A percentile compares a stretch with the other conserved stretches of the same genome.
phyloP scores from a whole-genome alignment of 352 stramenopile species.

The Phytopythium litorale region DNA sequence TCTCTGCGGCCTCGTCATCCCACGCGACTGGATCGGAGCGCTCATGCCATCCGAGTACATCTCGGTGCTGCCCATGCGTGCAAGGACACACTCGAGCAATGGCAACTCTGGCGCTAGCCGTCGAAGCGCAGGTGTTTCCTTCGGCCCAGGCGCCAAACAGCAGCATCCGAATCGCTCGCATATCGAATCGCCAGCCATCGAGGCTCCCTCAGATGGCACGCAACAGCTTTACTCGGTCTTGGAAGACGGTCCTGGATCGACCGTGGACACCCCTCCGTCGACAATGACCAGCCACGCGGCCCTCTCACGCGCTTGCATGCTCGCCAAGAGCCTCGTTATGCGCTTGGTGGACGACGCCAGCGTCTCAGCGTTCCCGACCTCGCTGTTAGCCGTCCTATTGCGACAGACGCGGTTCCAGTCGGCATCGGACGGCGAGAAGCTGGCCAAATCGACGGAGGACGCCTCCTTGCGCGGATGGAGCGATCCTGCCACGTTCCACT shows the following conservation, averaged over 20 bases:
- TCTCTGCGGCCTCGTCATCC: slow-evolving; percentile 38
- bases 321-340: slow-evolving; percentile 37
- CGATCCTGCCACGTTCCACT: slow-evolving; percentile 25
- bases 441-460: not conserved
- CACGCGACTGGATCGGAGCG: slow-evolving; percentile 60
- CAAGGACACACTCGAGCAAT: slow-evolving; percentile 2
- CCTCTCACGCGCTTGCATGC: slow-evolving; percentile 20
- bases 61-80: slow-evolving; percentile 40
- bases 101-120: not conserved
- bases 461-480: slow-evolving; percentile 19
- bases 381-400: slow-evolving; percentile 37
- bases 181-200: not conserved
- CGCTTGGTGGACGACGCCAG: slow-evolving; percentile 31
- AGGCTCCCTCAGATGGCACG: not conserved
- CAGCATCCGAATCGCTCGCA: not conserved
- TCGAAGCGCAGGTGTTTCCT: not conserved
- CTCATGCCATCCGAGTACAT: slow-evolving; percentile 74
- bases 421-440: not conserved
- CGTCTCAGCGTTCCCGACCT: slow-evolving; percentile 27
- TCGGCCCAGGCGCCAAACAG: not conserved
- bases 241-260: not conserved
- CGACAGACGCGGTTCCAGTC: slow-evolving; percentile 34
- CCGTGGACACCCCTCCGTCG: not conserved
- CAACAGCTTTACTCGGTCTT: not conserved
- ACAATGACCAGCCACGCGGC: not conserved